Base-by-base conservation (phyloP, 257 asterid genomes). In the Capsicum chinense region DNA sequence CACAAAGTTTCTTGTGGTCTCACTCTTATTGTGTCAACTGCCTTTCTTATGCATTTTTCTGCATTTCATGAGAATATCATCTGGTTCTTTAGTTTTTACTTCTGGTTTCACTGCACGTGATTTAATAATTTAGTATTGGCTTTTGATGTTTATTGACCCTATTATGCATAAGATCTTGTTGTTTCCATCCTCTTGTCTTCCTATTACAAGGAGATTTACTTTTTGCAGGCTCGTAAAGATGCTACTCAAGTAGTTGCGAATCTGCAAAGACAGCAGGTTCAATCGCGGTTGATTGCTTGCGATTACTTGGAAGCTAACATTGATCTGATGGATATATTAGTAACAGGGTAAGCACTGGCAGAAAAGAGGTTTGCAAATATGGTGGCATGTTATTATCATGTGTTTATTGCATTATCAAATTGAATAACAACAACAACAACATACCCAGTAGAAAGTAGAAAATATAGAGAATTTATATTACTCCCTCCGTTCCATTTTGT, bases 231-330 rank as follows among this genome's bases (percentile, higher is more conserved):
- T 56, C 97, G 98, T 83, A 97, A 95, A 89, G 98, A 95, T 90
- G 99, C 97, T 63, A 93, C 98, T 4, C 98, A 93, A 87, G 98
- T 97, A 84, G 98, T 97, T 87, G 97, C 99, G 33, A 97, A 97
- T 91, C 90, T 97, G 91, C 99, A 97, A 90, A 93, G 99, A 91
- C 99, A 97, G 79, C 98, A 94, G 87, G 99, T 97, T 84, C 98
- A 97, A 3, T 97, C 99, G 8, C 90, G 93, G 89, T 79, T 97
- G 93, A 95, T 95, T 87, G 99, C 99, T 59, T 97, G 97, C 81
- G 96, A 97, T 85, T 95, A 94, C 92, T 89, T 95, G 97, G 98
- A 97, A 87, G 92, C 91, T 85, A 97, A 97, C 90, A 79, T 93
- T 69, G 99, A 97, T 89, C 93, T 97, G 87, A 87, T 97, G 97